A percentile compares a stretch with the other conserved stretches of the same genome.
Conservation (phyloP, 805 yeast species). For the Barnettozyma botsteinii region DNA sequence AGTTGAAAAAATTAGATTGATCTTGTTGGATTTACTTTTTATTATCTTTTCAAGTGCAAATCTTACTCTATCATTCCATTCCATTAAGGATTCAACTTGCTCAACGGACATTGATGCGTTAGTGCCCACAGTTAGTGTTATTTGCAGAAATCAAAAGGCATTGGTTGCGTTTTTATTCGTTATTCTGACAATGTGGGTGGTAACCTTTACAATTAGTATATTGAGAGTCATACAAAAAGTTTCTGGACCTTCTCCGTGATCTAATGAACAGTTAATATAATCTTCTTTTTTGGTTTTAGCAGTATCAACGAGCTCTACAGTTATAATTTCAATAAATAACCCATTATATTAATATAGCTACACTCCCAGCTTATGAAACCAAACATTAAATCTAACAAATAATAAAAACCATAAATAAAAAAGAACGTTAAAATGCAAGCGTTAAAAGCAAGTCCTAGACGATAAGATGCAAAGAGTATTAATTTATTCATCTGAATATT, state of each 20-base stretch:
- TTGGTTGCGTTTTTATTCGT: slow-evolving; percentile 75
- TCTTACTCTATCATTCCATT: slow-evolving; percentile 76
- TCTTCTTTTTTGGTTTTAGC: too few relatives aligned
- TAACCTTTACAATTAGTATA: slow-evolving; percentile 78
- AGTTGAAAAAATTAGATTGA: slow-evolving; percentile 70
- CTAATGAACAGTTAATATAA: not conserved
- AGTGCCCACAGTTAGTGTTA: too few relatives aligned
- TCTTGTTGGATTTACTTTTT: slow-evolving; percentile 77
- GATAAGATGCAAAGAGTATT: too few relatives aligned
- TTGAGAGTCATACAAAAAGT: slow-evolving; percentile 75
- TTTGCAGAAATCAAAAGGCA: slow-evolving; percentile 76
- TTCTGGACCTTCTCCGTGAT: slow-evolving; percentile 9
- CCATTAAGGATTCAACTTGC: slow-evolving; percentile 72
- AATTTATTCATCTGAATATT: slow-evolving; percentile 31
- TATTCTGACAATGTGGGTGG: slow-evolving; percentile 74
- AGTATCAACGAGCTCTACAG: too few relatives aligned
- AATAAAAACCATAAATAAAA: too few relatives aligned
- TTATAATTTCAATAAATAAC: not conserved
- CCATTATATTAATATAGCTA: too few relatives aligned
- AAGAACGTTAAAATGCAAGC: too few relatives aligned
- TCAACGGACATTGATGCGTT: slow-evolving; percentile 34
- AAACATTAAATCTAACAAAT: too few relatives aligned
- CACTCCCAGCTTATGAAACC: too few relatives aligned
- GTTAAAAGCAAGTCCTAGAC: too few relatives aligned
- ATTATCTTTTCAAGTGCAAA: slow-evolving; percentile 88